A percentile compares a stretch with the other conserved stretches of the same genome.
Evolutionary conservation across 2,329 filamentous ascomycete genomes (phyloP).

Genomic region (Colletotrichum sp.): DNA sequence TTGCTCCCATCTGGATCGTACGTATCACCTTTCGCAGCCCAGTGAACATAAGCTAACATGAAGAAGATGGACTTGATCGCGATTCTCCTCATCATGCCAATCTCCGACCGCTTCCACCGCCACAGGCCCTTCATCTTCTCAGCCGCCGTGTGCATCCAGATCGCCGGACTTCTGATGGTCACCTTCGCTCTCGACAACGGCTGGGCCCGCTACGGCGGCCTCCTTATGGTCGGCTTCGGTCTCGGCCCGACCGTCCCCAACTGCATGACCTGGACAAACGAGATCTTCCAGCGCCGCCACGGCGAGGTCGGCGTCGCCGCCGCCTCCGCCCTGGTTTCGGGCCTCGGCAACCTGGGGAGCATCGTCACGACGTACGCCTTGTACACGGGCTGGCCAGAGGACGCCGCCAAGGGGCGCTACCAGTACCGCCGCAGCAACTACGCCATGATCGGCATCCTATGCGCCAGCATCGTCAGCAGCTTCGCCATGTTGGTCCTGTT

Average conservation of each 20-base stretch:
- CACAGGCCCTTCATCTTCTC: slow-evolving; percentile 84
- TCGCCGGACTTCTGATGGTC: slow-evolving; percentile 78
- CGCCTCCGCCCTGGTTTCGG: slow-evolving; percentile 84
- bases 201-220: slow-evolving; percentile 86
- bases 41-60: background rate
- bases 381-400: slow-evolving; percentile 85
- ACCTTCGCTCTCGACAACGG: slow-evolving; percentile 75
- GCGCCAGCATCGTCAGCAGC: slow-evolving; percentile 76
- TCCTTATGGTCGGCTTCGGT: slow-evolving; percentile 90
- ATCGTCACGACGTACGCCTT: slow-evolving; percentile 89
- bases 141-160: slow-evolving; percentile 77
- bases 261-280: slow-evolving; percentile 92
- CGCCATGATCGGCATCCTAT: slow-evolving; percentile 86
- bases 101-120: slow-evolving; percentile 86
- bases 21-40: slow-evolving; percentile 37
- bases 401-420: slow-evolving; percentile 69
- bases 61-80: slow-evolving; percentile 80
- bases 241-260: slow-evolving; percentile 90
- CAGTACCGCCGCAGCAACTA: slow-evolving; percentile 85
- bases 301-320: slow-evolving; percentile 91
- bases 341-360: slow-evolving; percentile 84
- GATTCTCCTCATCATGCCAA: slow-evolving; percentile 82
- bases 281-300: slow-evolving; percentile 88
- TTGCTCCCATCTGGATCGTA: slow-evolving; percentile 91
- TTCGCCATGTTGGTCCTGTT: slow-evolving; percentile 72